Base-by-base conservation (phyloP, 2,329 filamentous ascomycete genomes). In the Phialocephala sp. region DNA sequence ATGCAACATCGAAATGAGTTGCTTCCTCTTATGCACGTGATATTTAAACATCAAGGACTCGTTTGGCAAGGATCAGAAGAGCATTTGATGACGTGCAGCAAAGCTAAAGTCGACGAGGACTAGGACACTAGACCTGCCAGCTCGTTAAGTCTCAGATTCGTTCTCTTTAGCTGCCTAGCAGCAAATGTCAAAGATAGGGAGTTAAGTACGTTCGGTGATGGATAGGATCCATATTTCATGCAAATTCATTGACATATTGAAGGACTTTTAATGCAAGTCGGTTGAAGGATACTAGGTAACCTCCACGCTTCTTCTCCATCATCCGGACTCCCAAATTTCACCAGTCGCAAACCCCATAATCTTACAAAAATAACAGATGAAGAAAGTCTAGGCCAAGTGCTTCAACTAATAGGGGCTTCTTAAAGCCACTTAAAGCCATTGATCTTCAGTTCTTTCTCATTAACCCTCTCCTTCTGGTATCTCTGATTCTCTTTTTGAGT, bases 371-470 rank as follows among this genome's bases (percentile, higher is more conserved):
- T 3, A 9, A 45, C 43, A 45, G n/a, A 45, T n/a, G 43, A n/a
- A 24, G 8, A 50, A 24, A 22, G 20, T 11, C n/a, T 2, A 43
- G 15, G 41, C 15, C 15, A 43, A n/a, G 18, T 43, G 15, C 41
- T 43, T 8, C 15, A n/a, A 43, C 5, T n/a, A 18, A 6, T 6
- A 9, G n/a, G 6, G 22, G n/a, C 20, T 50, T 11, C 45, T n/a
- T 50, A 50, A 14, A 50, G 45, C 9, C 20, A 22, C 18, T 50
- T 50, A 6, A 18, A 43, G 45, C n/a, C n/a, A 20, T n/a, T 20
- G n/a, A 50, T 50, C 45, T 50, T 50, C 45, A 50, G n/a, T 9
- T 50, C 45, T 50, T 50, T 50, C 45, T 50, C 45, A 11, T 22
- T n/a, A 20, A 20, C 20, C 22, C 45, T 22, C 45, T n/a, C 45